Conservation (phyloP, 2,329 filamentous ascomycete species). For the Beauveria sp. region DNA sequence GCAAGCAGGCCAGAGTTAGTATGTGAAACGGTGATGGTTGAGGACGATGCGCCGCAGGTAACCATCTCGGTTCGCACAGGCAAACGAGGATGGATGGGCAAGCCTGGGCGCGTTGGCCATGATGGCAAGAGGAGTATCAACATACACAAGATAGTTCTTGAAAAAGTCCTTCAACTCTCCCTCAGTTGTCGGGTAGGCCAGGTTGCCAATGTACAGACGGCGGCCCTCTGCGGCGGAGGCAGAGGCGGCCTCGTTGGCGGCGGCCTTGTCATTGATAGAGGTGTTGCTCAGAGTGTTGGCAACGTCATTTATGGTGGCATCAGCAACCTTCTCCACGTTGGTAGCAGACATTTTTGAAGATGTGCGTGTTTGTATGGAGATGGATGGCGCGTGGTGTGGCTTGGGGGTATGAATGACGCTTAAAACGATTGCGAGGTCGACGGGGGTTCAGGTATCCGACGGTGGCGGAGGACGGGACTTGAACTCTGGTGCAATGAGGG, state of each 20-base stretch:
- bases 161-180: constrained; percentile 99
- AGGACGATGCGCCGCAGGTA: neutral
- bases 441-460: constrained; percentile 23
- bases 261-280: constrained; percentile 51
- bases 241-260: constrained; percentile 83
- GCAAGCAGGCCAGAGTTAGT: constrained; percentile 23
- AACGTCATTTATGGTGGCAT: constrained; percentile 67
- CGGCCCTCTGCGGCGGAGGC: constrained; percentile 97
- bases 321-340: constrained; percentile 55
- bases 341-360: constrained; percentile 70
- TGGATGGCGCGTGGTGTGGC: constrained; percentile 34
- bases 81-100: neutral
- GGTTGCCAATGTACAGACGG: constrained; percentile 99
- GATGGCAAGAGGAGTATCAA: constrained; percentile 23
- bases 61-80: neutral
- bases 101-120: neutral
- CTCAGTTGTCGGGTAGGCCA: constrained; percentile 99
- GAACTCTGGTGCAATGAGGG: constrained; percentile 67
- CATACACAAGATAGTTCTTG: constrained; percentile 98
- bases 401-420: constrained; percentile 41
- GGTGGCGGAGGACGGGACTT: constrained; percentile 31
- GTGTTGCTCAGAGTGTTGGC: constrained; percentile 67
- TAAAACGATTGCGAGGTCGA: constrained; percentile 36
- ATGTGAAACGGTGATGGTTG: neutral
- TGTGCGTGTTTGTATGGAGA: constrained; percentile 29